Conservation (phyloP, 805 yeast species). For the Zygotorulaspora danielsina region DNA sequence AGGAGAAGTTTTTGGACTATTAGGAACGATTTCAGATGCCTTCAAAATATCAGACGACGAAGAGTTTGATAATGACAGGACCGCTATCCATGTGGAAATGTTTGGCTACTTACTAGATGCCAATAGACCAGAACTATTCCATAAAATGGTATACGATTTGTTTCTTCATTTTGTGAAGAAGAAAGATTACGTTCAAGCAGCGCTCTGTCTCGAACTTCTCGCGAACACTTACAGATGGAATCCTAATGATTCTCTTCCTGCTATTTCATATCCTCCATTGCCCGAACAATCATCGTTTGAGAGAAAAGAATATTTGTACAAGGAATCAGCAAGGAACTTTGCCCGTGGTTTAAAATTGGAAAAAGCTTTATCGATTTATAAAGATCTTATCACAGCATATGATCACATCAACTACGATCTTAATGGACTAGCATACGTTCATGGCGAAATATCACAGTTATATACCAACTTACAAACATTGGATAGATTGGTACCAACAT, state of each 20-base stretch:
- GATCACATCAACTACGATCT: slow-evolving; percentile 70
- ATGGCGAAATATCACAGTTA: slow-evolving; percentile 61
- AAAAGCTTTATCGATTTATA: slow-evolving; percentile 73
- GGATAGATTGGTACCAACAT: slow-evolving; percentile 72
- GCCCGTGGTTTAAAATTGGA: slow-evolving; percentile 69
- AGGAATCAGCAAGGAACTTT: slow-evolving; percentile 65
- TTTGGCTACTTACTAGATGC: slow-evolving; percentile 73
- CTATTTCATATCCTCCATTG: slow-evolving; percentile 60
- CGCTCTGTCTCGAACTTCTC: slow-evolving; percentile 68
- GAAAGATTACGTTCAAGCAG: slow-evolving; percentile 74
- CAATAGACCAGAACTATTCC: slow-evolving; percentile 72
- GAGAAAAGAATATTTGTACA: slow-evolving; percentile 68
- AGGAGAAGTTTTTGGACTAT: slow-evolving; percentile 53
- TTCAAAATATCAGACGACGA: slow-evolving; percentile 72
- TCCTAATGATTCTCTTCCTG: slow-evolving; percentile 50
- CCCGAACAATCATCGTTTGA: slow-evolving; percentile 80
- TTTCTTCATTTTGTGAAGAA: slow-evolving; percentile 58
- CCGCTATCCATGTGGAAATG: slow-evolving; percentile 71
- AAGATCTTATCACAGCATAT: slow-evolving; percentile 72
- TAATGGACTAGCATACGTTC: slow-evolving; percentile 67
- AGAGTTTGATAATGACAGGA: slow-evolving; percentile 83
- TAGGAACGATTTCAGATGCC: slow-evolving; percentile 61
- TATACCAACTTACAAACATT: slow-evolving; percentile 62
- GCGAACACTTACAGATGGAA: slow-evolving; percentile 78
- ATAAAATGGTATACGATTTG: slow-evolving; percentile 72